Evolutionary conservation across 2,329 filamentous ascomycete species (phyloP).

Genomic region (Biscogniauxia mediterranea): DNA sequence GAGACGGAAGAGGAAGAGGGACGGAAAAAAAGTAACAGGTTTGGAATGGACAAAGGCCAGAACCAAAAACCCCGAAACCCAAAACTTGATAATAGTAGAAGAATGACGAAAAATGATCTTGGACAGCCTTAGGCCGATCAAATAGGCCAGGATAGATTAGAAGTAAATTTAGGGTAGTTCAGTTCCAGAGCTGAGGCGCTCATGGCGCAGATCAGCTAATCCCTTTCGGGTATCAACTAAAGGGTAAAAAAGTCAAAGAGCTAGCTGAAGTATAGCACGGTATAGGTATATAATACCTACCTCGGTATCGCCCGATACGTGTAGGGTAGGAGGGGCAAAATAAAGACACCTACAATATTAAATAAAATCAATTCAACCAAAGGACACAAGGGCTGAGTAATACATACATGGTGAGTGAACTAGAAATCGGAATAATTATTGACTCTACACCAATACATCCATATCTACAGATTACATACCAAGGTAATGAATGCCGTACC

Average conservation of each 20-base stretch:
- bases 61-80: neutral
- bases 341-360: too few relatives aligned
- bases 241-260: neutral
- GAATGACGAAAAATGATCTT: neutral
- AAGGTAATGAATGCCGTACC: too few relatives aligned
- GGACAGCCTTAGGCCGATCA: neutral
- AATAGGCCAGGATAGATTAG: neutral
- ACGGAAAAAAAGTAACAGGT: constrained; percentile 7
- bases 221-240: neutral
- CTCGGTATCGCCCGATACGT: too few relatives aligned
- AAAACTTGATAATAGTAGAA: neutral
- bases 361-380: too few relatives aligned
- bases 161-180: neutral
- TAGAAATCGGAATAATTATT: too few relatives aligned
- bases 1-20: neutral
- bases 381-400: too few relatives aligned
- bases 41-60: constrained; percentile 16
- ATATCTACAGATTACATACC: too few relatives aligned
- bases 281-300: too few relatives aligned
- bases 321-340: too few relatives aligned
- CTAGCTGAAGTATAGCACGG: too few relatives aligned
- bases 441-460: too few relatives aligned
- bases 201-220: neutral
- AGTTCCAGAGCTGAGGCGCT: neutral
- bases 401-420: too few relatives aligned